Conservation (phyloP, 1,284 basidiomycete species). For the Ceratobasidium sp. region DNA sequence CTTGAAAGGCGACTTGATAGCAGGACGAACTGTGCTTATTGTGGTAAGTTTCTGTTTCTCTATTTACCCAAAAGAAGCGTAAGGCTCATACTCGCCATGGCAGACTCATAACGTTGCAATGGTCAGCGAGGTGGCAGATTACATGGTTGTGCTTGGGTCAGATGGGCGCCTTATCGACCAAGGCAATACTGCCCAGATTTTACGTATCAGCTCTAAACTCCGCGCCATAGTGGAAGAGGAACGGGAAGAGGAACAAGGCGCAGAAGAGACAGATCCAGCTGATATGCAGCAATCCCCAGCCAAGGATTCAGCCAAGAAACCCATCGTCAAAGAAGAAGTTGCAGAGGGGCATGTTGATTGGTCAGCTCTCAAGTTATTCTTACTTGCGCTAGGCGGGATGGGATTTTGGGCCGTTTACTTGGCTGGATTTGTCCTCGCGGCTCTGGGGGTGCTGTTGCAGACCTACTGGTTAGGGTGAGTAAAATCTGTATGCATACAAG, state of each 20-base stretch:
- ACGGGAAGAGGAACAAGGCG: constrained; percentile 52
- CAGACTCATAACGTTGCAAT: constrained; percentile 60
- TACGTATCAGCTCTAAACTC: constrained; percentile 56
- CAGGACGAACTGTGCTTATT: constrained; percentile 60
- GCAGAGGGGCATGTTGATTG: constrained; percentile 70
- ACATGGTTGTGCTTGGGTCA: constrained; percentile 59
- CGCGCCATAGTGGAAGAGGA: constrained; percentile 55
- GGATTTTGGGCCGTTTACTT: constrained; percentile 58
- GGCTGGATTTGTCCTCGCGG: constrained; percentile 34
- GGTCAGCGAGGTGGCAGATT: constrained; percentile 58
- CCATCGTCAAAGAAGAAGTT: constrained; percentile 73
- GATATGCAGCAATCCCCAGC: constrained; percentile 38
- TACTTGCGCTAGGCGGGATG: constrained; percentile 59
- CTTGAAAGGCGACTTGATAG: constrained; percentile 59
- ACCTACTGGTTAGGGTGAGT: constrained; percentile 51
- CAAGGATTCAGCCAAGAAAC: constrained; percentile 61
- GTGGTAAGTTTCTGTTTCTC: constrained; percentile 53
- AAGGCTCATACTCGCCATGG: neutral
- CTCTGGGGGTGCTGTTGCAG: constrained; percentile 45
- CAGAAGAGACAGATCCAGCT: constrained; percentile 52
- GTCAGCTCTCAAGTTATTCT: constrained; percentile 56
- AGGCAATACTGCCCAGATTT: constrained; percentile 64
- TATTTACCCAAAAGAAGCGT: neutral
- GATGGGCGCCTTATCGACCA: constrained; percentile 68
- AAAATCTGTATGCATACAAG: neutral